Evolutionary conservation across 1,284 basidiomycete genomes (phyloP).

Genomic region (Mycosarcoma maydis): DNA sequence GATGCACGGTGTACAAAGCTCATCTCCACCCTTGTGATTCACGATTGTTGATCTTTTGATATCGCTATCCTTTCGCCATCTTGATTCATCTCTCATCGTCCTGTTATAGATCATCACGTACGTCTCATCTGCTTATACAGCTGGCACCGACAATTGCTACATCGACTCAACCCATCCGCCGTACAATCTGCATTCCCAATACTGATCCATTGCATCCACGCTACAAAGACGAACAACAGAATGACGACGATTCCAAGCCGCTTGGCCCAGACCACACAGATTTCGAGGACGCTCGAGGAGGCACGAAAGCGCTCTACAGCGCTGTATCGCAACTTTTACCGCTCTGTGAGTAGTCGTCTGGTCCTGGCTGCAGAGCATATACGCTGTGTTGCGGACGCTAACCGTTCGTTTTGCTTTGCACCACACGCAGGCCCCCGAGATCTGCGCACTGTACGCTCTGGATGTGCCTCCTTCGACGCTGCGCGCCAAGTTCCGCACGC

Average conservation of each 20-base stretch:
- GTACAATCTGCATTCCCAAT: neutral
- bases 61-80: slow-evolving; percentile 2
- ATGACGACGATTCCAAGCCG: slow-evolving; percentile 92
- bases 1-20: slow-evolving; percentile 16
- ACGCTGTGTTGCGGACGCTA: neutral
- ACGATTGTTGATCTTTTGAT: neutral
- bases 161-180: too few relatives aligned
- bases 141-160: slow-evolving; percentile 9
- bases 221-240: slow-evolving; percentile 7
- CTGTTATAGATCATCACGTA: slow-evolving; percentile 18
- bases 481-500: slow-evolving; percentile 82
- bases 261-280: slow-evolving; percentile 76
- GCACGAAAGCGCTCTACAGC: slow-evolving; percentile 78
- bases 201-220: neutral
- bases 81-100: slow-evolving; percentile 18
- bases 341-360: slow-evolving; percentile 74
- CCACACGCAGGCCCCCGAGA: slow-evolving; percentile 82
- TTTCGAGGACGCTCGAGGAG: slow-evolving; percentile 72
- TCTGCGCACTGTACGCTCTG: slow-evolving; percentile 84
- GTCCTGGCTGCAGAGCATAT: neutral
- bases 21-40: slow-evolving; percentile 26
- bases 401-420: neutral
- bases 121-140: neutral
- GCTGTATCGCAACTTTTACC: slow-evolving; percentile 92
- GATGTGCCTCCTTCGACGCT: slow-evolving; percentile 83